Conservation (phyloP, 2,329 filamentous ascomycete genomes). For the Aspergillus intermedius region DNA sequence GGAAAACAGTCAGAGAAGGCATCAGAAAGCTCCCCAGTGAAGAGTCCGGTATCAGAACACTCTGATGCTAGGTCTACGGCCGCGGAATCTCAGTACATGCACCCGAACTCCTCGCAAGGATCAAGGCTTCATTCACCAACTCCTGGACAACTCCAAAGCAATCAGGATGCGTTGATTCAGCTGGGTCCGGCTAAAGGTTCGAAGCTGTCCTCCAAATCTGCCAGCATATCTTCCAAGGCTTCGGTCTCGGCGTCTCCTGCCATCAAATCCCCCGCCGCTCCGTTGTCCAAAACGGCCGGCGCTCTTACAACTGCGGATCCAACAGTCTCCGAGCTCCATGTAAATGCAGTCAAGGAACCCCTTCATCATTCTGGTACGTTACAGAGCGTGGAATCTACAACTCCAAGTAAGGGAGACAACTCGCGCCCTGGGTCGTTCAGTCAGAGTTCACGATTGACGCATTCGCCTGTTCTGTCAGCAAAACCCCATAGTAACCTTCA, state of each 20-base stretch:
- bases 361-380: constrained; percentile 21
- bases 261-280: constrained; percentile 32
- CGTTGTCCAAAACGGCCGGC: constrained; percentile 28
- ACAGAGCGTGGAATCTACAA: constrained; percentile 23
- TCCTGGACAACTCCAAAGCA: constrained; percentile 22
- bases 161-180: constrained; percentile 21
- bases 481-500: constrained; percentile 21
- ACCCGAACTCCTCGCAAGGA: constrained; percentile 27
- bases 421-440: constrained; percentile 22
- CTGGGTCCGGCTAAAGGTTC: constrained; percentile 24
- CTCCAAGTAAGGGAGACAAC: constrained; percentile 25
- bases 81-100: constrained; percentile 19
- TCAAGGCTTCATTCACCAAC: constrained; percentile 35
- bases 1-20: constrained; percentile 25
- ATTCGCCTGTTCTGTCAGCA: constrained; percentile 29
- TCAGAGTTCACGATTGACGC: constrained; percentile 24
- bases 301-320: constrained; percentile 35
- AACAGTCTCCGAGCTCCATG: constrained; percentile 42
- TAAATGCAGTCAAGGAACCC: constrained; percentile 30
- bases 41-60: constrained; percentile 21
- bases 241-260: constrained; percentile 32
- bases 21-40: constrained; percentile 19
- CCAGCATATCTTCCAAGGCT: constrained; percentile 37
- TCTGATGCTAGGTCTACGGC: constrained; percentile 19
- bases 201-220: constrained; percentile 36